Conservation (phyloP, 768 basidiomycete species). For the Clavaria fumosa region DNA sequence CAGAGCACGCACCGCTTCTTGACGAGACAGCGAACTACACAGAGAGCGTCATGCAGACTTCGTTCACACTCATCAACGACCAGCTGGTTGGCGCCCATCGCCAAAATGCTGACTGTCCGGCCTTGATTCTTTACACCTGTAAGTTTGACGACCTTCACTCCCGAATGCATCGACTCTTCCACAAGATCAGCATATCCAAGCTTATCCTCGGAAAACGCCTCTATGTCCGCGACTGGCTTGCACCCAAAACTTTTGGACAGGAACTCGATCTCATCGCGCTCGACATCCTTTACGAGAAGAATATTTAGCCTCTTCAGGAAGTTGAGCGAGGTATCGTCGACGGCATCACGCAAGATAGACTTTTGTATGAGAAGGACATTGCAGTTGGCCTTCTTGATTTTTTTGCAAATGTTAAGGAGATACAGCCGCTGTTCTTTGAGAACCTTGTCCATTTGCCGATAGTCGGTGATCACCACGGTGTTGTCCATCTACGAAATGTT, state of each 20-base stretch:
- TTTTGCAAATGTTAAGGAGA: conserved; percentile 94
- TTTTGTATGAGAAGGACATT: conserved; percentile 99
- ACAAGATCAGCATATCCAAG: conserved; percentile 92
- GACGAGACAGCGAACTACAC: conserved; percentile 94
- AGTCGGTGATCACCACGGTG: conserved; percentile 97
- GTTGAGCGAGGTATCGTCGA: conserved; percentile 92
- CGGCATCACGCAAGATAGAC: conserved; percentile 97
- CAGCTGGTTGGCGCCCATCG: conserved; percentile 83
- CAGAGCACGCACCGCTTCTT: conserved; percentile 70
- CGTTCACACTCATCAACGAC: conserved; percentile 96
- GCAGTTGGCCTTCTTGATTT: conserved; percentile 99
- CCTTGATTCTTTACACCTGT: conserved; percentile 92
- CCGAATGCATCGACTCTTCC: conserved; percentile 71
- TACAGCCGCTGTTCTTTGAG: conserved; percentile 98
- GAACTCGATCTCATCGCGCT: conserved; percentile 98
- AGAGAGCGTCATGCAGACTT: conserved; percentile 96
- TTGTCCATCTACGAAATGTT: conserved; percentile 78
- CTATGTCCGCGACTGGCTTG: conserved; percentile 95
- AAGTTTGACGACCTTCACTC: conserved; percentile 84
- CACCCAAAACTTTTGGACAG: conserved; percentile 87
- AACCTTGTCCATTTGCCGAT: conserved; percentile 99
- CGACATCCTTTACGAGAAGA: conserved; percentile 91
- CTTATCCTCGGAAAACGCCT: conserved; percentile 96
- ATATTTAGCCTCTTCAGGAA: conserved; percentile 97
- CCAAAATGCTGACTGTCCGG: conserved; percentile 88